Evolutionary conservation across 352 stramenopile species (phyloP), one percentile per base, ranked within the genome.

Genomic region (Thalassiosira hispida): DNA sequence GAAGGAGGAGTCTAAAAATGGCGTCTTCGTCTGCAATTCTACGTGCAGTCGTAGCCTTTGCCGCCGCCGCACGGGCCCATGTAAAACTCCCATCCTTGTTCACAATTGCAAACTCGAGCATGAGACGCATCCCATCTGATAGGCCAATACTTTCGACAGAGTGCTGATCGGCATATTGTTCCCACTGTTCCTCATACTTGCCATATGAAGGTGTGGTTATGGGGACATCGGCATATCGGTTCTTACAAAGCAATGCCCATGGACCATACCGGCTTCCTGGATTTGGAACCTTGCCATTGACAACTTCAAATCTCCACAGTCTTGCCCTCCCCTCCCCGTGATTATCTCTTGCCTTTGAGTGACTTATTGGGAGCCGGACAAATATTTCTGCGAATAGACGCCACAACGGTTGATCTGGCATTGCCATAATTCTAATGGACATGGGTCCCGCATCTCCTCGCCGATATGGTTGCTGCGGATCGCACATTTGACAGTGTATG

Each of bases 331-430:
- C 89, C 46, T 78, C 76, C 16, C 87, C 86, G 53, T 90, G 55
- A 46, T 40, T 65, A 55, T 85, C 81, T 27, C 72, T 76, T 22
- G 80, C 73, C 67, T 85, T 90, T n/a, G 80, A 73, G 38, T 84
- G 60, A 71, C 70, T 55, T 46, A 94, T 84, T 31, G 89, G 82
- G n/a, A 93, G 71, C 23, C 89, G 52, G 2, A 83, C 55, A 47
- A 94, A 65, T 27, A 91, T 75, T 71, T 94, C 89, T 20, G 76
- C 76, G 75, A 89, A 89, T 11, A 94, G 25, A 64, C 89, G 47
- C 89, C 89, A 94, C 23, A 94, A 42, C n/a, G 89, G 84, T 79
- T 93, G 84, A 46, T 92, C 72, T 49, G 89, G 87, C 25, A 72
- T 76, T n/a, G 72, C 73, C 87, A 93, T 93, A 0, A 94, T 70